Percentiles rank a stretch among this genome's conserved stretches.
phyloP scores from a whole-genome alignment of 257 asterid species.

The Solanum tarapatanum region DNA sequence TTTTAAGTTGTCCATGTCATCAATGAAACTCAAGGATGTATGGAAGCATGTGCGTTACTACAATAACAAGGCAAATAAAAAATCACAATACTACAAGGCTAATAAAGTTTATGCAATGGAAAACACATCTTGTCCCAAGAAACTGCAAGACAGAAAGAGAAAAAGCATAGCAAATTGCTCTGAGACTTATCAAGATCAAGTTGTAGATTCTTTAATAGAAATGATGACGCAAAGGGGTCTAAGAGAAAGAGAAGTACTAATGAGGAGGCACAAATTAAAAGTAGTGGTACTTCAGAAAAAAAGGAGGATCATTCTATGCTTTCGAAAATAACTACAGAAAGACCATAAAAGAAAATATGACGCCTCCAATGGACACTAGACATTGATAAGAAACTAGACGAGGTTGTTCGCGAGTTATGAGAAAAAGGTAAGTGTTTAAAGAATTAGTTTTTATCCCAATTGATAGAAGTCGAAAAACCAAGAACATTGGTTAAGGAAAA shows the following conservation, averaged over 20 bases:
- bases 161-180: no score
- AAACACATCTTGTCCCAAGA: neutral
- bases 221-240: no score
- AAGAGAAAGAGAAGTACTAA: neutral
- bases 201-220: no score
- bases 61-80: neutral
- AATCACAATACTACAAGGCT: neutral
- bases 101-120: neutral
- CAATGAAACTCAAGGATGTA: constrained; percentile 17
- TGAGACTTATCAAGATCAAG: no score
- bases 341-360: neutral
- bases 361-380: neutral
- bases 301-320: neutral
- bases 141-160: no score
- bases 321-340: neutral
- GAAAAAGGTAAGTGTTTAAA: neutral
- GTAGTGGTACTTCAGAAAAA: neutral
- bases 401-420: neutral
- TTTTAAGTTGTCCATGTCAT: constrained; percentile 20
- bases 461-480: no score
- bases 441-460: no score
- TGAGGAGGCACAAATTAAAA: neutral
- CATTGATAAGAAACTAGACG: neutral
- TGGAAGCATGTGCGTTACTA: constrained; percentile 23
- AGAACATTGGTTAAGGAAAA: neutral